A percentile compares a stretch with the other conserved stretches of the same genome.
phyloP scores from a whole-genome alignment of 129 eudicot species.

The Sambucus nigra region DNA sequence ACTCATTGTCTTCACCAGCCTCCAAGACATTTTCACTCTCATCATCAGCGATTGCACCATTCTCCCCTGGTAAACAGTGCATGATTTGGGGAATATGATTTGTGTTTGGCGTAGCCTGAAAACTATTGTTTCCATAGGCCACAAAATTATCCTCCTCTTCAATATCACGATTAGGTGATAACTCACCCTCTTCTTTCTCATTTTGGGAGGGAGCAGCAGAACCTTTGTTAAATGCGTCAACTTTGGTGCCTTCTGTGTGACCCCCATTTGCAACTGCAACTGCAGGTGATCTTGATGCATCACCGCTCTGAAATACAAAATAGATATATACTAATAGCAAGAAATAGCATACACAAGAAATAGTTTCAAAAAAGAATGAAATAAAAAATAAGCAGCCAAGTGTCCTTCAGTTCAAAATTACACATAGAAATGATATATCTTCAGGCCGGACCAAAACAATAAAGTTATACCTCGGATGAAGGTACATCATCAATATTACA shows the following conservation, averaged over 20 bases:
- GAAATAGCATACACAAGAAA: background rate
- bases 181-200: constrained; percentile 98
- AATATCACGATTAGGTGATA: constrained; percentile 77
- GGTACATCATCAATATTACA: constrained; percentile 31
- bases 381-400: too few species aligned
- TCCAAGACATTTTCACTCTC: constrained; percentile 77
- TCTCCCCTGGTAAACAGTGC: constrained; percentile 23
- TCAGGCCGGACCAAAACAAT: background rate
- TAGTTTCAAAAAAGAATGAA: background rate
- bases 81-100: too few species aligned
- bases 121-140: constrained; percentile 16
- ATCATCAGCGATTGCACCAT: constrained; percentile 64
- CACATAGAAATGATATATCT: too few species aligned
- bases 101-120: too few species aligned
- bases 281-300: constrained; percentile 31
- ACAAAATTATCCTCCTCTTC: constrained; percentile 51
- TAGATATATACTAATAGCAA: background rate
- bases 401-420: background rate
- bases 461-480: constrained; percentile 37
- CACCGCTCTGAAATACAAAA: constrained; percentile 34
- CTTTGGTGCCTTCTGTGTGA: constrained; percentile 9
- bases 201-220: constrained; percentile 40
- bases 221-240: constrained; percentile 25
- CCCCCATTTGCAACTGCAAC: constrained; percentile 39
- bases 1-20: too few species aligned